A percentile compares a stretch with the other conserved stretches of the same genome.
Evolutionary conservation across 768 basidiomycete genomes (phyloP).

Genomic region (Tephrocybe sp.): DNA sequence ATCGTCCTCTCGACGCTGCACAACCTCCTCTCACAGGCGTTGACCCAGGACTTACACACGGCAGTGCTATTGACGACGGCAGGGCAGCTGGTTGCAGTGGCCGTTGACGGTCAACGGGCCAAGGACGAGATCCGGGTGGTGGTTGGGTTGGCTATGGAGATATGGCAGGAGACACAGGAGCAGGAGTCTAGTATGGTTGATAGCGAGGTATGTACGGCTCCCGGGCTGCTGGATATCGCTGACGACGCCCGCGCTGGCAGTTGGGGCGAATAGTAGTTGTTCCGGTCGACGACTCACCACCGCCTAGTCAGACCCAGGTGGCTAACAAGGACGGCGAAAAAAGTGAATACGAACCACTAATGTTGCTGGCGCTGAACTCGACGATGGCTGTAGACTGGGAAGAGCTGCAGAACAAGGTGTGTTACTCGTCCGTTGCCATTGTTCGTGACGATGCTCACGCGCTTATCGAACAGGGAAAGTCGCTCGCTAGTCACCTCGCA

Average conservation of each 20-base stretch:
- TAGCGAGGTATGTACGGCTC: constrained; percentile 55
- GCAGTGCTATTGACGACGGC: constrained; percentile 68
- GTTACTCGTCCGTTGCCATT: constrained; percentile 16
- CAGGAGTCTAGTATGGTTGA: constrained; percentile 71
- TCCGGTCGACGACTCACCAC: constrained; percentile 51
- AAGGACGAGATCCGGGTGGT: constrained; percentile 76
- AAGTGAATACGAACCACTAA: constrained; percentile 46
- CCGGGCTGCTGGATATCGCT: neutral
- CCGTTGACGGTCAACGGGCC: constrained; percentile 48
- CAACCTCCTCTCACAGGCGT: constrained; percentile 58
- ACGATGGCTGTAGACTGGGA: constrained; percentile 64
- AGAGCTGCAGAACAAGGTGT: constrained; percentile 59
- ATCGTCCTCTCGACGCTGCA: constrained; percentile 68
- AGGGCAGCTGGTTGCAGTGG: constrained; percentile 72
- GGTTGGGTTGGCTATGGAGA: constrained; percentile 68
- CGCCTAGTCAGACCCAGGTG: constrained; percentile 8
- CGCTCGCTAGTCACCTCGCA: constrained; percentile 42
- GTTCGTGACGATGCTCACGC: constrained; percentile 9
- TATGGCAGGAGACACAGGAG: constrained; percentile 74
- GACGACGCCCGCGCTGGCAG: constrained; percentile 33
- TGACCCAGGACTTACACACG: constrained; percentile 64
- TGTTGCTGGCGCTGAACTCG: constrained; percentile 71
- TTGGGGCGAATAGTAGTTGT: constrained; percentile 70
- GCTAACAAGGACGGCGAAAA: constrained; percentile 7
- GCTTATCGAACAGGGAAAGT: constrained; percentile 33